A percentile compares a stretch with the other conserved stretches of the same genome.
phyloP scores from a whole-genome alignment of 2,329 filamentous ascomycete genomes.

The Colletotrichum nymphaeae region DNA sequence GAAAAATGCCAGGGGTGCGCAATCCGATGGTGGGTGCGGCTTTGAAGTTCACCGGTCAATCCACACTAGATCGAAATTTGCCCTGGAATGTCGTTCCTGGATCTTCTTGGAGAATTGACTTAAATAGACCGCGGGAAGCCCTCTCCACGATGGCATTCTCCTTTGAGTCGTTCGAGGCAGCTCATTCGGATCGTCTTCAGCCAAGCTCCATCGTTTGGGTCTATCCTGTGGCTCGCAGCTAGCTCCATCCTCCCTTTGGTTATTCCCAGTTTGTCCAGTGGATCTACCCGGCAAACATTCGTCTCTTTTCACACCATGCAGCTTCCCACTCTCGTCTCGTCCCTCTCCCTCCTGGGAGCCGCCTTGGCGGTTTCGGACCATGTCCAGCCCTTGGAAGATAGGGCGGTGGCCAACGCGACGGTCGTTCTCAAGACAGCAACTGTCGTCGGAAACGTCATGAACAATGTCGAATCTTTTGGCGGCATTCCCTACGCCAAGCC shows the following conservation, averaged over 20 bases:
- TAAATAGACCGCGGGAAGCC: constrained; percentile 18
- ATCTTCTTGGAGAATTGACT: not conserved
- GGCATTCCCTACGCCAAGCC: constrained; percentile 74
- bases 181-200: constrained; percentile 14
- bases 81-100: not conserved
- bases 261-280: not conserved
- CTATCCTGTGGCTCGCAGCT: not conserved
- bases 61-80: constrained; percentile 3
- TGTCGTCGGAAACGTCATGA: constrained; percentile 38
- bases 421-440: constrained; percentile 38
- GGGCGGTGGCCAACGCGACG: constrained; percentile 24
- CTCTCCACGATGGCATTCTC: not conserved
- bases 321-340: constrained; percentile 25
- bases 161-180: constrained; percentile 8
- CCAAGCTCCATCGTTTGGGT: constrained; percentile 19
- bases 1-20: not conserved
- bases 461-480: constrained; percentile 66
- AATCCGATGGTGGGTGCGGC: constrained; percentile 16
- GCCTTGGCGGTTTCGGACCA: constrained; percentile 20
- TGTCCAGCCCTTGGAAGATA: constrained; percentile 23
- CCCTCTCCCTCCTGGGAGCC: constrained; percentile 23
- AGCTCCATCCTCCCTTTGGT: not conserved
- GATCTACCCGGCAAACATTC: not conserved
- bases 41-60: constrained; percentile 6
- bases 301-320: constrained; percentile 12